Evolutionary conservation across 768 basidiomycete species (phyloP), one percentile per base, ranked within the genome.

Genomic region (Scleroderma citrinum): DNA sequence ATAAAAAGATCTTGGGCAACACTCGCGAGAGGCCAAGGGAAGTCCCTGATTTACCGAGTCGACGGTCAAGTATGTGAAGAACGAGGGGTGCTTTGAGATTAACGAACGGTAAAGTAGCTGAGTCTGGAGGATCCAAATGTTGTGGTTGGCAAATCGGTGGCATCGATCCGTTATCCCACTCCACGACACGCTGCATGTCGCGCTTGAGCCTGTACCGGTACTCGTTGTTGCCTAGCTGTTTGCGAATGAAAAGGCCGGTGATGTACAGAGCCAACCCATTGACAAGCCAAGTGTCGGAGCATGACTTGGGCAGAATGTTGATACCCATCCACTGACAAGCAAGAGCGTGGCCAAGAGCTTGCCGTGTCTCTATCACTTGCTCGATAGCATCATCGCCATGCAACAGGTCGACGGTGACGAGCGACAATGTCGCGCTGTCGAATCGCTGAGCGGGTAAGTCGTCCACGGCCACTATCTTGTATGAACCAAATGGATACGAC

Each of bases 291-390:
- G 84, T 80, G 66, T 99, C 96, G 12, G 92, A 87, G 81, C 90
- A 91, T 24, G 83, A 78, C 71, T 92, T 92, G 46, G 87, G 93
- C 49, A 92, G 84, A 59, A 99, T 92, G 67, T 97, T 95, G 67
- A 99, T 83, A 23, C 96, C 94, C 48, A 90, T 76, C 96, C 96
- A 99, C 67, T 99, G 96, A 54, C 84, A 90, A 7, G 93, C 94
- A 30, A 98, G 76, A 5, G 91, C 86, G 62, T 97, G 91, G 23
- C 84, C 77, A 42, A 99, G 76, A 26, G 82, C 76, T 49, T 93
- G 92, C 13, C 95, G 77, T 1, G 92, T 87, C 62, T 96, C 92
- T 58, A 92, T 77, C 0, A 90, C 91, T 65, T 94, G 93, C 60
- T 98, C 96, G 53, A 98, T 89, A 14, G 89, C 83, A 57, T 89